Conservation (phyloP, 495 filamentous ascomycete genomes). For the Penicillium pulvis region DNA sequence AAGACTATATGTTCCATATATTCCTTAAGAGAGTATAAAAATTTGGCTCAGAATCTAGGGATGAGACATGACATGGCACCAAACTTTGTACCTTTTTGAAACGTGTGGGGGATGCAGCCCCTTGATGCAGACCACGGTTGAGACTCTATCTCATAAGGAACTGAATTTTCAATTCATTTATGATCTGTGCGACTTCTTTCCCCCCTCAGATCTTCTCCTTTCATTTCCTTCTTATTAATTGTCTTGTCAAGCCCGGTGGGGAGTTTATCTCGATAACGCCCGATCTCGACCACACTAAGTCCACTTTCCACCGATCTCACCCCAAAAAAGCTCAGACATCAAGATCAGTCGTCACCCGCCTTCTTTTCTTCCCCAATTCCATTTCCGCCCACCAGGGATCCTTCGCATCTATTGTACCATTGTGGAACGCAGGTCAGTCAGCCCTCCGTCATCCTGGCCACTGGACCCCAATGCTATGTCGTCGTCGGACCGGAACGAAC, state of each 20-base stretch:
- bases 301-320: conserved; percentile 23
- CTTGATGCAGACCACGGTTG: conserved; percentile 14
- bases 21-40: too few relatives aligned
- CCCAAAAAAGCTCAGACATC: conserved; percentile 31
- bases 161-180: not conserved
- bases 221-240: not conserved
- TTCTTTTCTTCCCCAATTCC: conserved; percentile 12
- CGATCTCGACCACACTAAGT: conserved; percentile 29
- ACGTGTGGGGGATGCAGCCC: conserved; percentile 22
- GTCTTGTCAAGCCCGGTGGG: not conserved
- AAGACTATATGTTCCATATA: not conserved
- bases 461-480: not conserved
- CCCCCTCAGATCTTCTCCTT: not conserved
- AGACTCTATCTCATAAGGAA: not conserved
- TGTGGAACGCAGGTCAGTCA: conserved; percentile 21
- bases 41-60: conserved; percentile 3
- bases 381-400: conserved; percentile 14
- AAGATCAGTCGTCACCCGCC: conserved; percentile 12
- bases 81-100: conserved; percentile 11
- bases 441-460: not conserved
- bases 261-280: conserved; percentile 26
- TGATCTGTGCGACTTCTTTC: not conserved
- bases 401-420: not conserved
- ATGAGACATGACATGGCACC: conserved; percentile 16
- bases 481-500: not conserved